Base-by-base conservation (phyloP, 805 yeast species). In the Candida railenensis region DNA sequence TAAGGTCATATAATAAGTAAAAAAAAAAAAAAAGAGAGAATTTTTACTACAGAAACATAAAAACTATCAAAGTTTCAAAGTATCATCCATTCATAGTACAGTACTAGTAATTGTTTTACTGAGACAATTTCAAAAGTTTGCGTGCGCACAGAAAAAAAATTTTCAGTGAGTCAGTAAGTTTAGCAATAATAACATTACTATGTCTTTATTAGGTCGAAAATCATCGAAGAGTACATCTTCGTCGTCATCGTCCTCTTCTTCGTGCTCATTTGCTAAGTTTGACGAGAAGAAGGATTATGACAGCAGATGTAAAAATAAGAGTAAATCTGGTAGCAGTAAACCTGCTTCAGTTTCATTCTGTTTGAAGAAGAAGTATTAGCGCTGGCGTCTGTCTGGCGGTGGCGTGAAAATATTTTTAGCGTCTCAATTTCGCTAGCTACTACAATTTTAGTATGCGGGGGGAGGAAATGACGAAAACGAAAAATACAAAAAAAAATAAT, bases 231-330 rank as follows among this genome's bases (percentile, higher is more conserved):
- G 56, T 43, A 56, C 70, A 15, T 43, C 52, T 15, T 56, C 63
- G 21, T 36, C 41, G 8, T 45, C 58, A 41, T 39, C 51, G 25
- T 51, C 54, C 14, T 43, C 22, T 11, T 18, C 22, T 47, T 49
- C 38, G 30, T 53, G 52, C n/a, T 48, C 59, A 18, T 68, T 67
- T 51, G 56, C 62, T 39, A 65, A 67, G 50, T 72, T 72, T 54
- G 77, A 72, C 51, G 77, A 72, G 50, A 72, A 72, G 63, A 71
- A 71, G 54, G 77, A 72, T 51, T 72, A 72, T 53, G 64, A 56
- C n/a, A 66, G 65, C 48, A 59, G 77, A 46, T 72, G 76, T 56
- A 61, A 65, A 40, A 39, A 59, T 50, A 69, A 63, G 53, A 52
- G 57, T 37, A 46, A 46, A 38, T 48, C 46, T 46, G 52, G 46